Evolutionary conservation across 768 basidiomycete species (phyloP), one percentile per base, ranked within the genome.

Genomic region (Podaxis sp.): DNA sequence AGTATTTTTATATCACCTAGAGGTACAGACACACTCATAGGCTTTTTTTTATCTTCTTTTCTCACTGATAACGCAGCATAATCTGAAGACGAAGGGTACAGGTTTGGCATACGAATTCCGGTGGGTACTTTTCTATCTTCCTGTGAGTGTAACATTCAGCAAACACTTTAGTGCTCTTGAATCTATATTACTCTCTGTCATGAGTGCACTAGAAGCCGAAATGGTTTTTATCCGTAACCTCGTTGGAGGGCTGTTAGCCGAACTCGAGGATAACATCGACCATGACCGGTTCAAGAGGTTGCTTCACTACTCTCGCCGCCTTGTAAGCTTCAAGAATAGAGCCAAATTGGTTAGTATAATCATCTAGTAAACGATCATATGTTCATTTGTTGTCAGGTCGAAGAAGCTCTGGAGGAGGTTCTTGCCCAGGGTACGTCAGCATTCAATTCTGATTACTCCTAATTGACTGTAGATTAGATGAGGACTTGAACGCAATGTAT

Each of bases 401-500:
- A 93, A 72, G 87, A 92, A 77, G 92, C 93, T 17, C 76, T 98
- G 3, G 94, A 97, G 66, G 96, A 99, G 74, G 86, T 99, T 0
- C 79, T 98, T 28, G 87, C 90, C 69, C 92, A 96, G 79, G 94
- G 95, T 93, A 59, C 33, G 33, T 55, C 40, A 26, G 54, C 30
- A 53, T 44, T 11, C 52, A 30, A 30, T 73, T 65, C 26, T 22
- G 42, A 22, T 51, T 38, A 24, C 59, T n/a, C 30, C 19, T 38
- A 6, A 40, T 62, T 42, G 15, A 57, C 65, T 46, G 39, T 57
- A 13, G 19, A 52, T n/a, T 57, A 96, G 96, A 98, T 68, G 96
- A 97, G 72, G 96, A 99, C 73, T 73, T 99, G 70, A 87, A 88
- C 46, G 93, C 93, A 0, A 97, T 99, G 96, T 95, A 98, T 76